Percentiles rank a stretch among this genome's conserved stretches.
phyloP scores from a whole-genome alignment of 2,329 filamentous ascomycete genomes.

The Botrytis cinerea region DNA sequence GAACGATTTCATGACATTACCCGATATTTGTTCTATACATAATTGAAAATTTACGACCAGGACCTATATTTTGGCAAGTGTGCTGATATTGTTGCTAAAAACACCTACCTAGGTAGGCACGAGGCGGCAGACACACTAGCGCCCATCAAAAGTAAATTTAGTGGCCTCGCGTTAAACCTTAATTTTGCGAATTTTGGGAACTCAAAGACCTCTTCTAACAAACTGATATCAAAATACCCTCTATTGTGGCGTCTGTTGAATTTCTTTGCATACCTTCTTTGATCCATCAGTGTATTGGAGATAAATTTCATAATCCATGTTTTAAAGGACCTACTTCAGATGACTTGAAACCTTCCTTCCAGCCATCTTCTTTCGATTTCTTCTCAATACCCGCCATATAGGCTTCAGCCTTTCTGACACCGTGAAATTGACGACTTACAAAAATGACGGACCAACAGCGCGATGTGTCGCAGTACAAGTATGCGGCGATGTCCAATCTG shows the following conservation, averaged over 20 bases:
- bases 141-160: constrained; percentile 11
- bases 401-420: constrained; percentile 31
- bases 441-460: constrained; percentile 72
- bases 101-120: background rate
- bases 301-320: constrained; percentile 15
- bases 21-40: background rate
- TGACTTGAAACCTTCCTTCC: constrained; percentile 22
- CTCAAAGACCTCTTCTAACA: constrained; percentile 4
- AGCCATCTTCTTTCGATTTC: constrained; percentile 21
- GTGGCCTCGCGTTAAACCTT: constrained; percentile 26
- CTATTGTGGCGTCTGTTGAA: background rate
- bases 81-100: background rate
- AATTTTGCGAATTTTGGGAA: constrained; percentile 25
- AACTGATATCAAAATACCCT: constrained; percentile 13
- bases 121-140: constrained; percentile 11
- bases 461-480: constrained; percentile 96
- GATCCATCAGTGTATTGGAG: background rate
- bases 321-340: constrained; percentile 22
- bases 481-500: constrained; percentile 99
- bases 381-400: constrained; percentile 32
- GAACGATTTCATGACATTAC: background rate
- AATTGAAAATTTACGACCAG: background rate
- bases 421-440: constrained; percentile 30
- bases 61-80: background rate
- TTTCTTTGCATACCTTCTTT: constrained; percentile 17